These are phyloP conservation scores for Kurtzmaniella quercitrusa DNA, from an alignment of 1,139 yeast genomes.

Conservation along the genomic window DNA sequence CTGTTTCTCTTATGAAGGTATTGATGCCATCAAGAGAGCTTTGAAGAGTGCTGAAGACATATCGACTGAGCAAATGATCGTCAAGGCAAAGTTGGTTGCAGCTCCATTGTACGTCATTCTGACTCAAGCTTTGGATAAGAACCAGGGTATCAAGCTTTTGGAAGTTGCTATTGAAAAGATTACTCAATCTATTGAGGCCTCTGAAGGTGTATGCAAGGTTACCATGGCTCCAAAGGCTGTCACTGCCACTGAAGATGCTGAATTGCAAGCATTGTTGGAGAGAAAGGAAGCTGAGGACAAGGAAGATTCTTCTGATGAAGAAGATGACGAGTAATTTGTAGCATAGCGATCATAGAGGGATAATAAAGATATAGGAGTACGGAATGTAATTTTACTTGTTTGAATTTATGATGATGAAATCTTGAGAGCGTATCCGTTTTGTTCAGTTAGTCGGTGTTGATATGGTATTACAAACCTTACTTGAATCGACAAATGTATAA, in stretches of 20 bases:
- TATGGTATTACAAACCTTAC: too few relatives aligned
- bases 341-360: conserved; percentile 2
- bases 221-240: conserved; percentile 99
- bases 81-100: conserved; percentile 92
- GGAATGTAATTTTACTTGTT: conserved; percentile 1
- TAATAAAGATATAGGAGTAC: background rate
- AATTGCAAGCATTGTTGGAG: conserved; percentile 85
- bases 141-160: conserved; percentile 76
- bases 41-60: conserved; percentile 81
- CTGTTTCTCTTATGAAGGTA: conserved; percentile 96
- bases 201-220: conserved; percentile 86
- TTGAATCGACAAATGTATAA: too few relatives aligned
- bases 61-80: conserved; percentile 78
- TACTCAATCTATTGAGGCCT: conserved; percentile 59
- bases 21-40: conserved; percentile 92
- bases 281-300: conserved; percentile 48
- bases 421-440: too few relatives aligned
- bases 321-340: conserved; percentile 23
- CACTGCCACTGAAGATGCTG: conserved; percentile 97
- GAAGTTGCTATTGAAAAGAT: conserved; percentile 78
- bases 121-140: conserved; percentile 89
- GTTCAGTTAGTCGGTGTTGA: too few relatives aligned
- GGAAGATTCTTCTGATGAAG: conserved; percentile 43
- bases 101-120: conserved; percentile 96
- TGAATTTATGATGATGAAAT: background rate